Conservation (phyloP, 306 rosid species). For the Fragaria ananassa region DNA sequence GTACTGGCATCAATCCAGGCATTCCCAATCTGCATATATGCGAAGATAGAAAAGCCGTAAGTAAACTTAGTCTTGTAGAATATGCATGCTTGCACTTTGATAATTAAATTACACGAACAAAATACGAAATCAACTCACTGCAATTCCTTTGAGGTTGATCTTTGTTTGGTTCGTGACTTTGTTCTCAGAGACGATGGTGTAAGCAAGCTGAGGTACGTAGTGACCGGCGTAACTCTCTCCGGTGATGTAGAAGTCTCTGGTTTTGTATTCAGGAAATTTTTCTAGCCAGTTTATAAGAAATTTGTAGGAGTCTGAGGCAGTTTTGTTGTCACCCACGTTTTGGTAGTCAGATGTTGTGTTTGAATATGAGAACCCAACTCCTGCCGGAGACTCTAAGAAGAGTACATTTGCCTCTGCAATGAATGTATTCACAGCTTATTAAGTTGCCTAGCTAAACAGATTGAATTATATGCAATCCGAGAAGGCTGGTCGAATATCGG, state of each 20-base stretch:
- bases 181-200: slow-evolving; percentile 45
- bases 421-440: not conserved
- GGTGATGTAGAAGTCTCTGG: slow-evolving; percentile 49
- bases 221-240: slow-evolving; percentile 83
- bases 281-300: slow-evolving; percentile 61
- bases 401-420: slow-evolving; percentile 57
- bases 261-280: slow-evolving; percentile 51
- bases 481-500: not conserved
- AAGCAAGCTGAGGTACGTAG: slow-evolving; percentile 75
- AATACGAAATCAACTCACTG: slow-evolving; percentile 33
- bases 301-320: slow-evolving; percentile 54
- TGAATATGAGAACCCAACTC: slow-evolving; percentile 71
- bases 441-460: not conserved
- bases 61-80: not conserved
- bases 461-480: not conserved
- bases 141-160: slow-evolving; percentile 55
- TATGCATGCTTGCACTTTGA: not conserved
- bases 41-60: not conserved
- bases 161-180: slow-evolving; percentile 22
- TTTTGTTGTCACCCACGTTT: slow-evolving; percentile 50
- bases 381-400: slow-evolving; percentile 73
- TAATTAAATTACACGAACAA: not conserved
- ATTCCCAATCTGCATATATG: slow-evolving; percentile 50
- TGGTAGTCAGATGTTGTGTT: slow-evolving; percentile 33
- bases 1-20: slow-evolving; percentile 55